Evolutionary conservation across 2,329 filamentous ascomycete species (phyloP).

Genomic region (Chaetomium globosum): DNA sequence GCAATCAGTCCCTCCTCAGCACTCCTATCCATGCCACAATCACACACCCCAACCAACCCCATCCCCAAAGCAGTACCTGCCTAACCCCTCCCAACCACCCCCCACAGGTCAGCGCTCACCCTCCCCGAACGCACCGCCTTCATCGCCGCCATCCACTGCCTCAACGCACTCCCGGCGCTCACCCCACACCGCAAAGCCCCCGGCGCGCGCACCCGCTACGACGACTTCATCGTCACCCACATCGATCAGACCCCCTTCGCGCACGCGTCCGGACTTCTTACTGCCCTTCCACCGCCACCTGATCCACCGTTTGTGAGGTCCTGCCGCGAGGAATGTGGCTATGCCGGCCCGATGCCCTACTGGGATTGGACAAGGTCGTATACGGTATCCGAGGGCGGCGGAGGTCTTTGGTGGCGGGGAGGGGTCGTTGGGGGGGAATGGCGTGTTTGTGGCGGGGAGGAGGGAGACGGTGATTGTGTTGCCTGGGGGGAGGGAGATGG

Average conservation of each 20-base stretch:
- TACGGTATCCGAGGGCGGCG: conserved; percentile 22
- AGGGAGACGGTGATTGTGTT: background rate
- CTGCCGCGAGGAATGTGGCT: conserved; percentile 14
- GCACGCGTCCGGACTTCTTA: conserved; percentile 31
- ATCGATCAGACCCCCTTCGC: conserved; percentile 28
- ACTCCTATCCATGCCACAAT: background rate
- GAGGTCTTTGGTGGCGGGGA: conserved; percentile 31
- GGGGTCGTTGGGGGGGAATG: conserved; percentile 30
- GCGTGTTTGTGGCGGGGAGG: conserved; percentile 17
- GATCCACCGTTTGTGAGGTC: conserved; percentile 19
- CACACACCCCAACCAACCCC: background rate
- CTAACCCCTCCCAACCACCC: background rate
- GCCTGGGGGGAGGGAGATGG: background rate
- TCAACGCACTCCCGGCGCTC: conserved; percentile 9
- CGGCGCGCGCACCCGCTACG: conserved; percentile 29
- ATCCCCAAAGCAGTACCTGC: background rate
- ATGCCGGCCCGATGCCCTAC: conserved; percentile 38
- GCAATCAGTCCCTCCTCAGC: background rate
- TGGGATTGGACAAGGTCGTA: conserved; percentile 40
- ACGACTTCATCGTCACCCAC: conserved; percentile 34
- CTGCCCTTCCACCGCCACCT: conserved; percentile 30
- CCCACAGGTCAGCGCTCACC: conserved; percentile 21
- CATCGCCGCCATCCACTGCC: conserved; percentile 24
- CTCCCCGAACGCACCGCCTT: background rate
- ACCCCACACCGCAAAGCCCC: conserved; percentile 13